Evolutionary conservation across 306 rosid species (phyloP), one percentile per base, ranked within the genome.

Genomic region (Canavalia gladiata): DNA sequence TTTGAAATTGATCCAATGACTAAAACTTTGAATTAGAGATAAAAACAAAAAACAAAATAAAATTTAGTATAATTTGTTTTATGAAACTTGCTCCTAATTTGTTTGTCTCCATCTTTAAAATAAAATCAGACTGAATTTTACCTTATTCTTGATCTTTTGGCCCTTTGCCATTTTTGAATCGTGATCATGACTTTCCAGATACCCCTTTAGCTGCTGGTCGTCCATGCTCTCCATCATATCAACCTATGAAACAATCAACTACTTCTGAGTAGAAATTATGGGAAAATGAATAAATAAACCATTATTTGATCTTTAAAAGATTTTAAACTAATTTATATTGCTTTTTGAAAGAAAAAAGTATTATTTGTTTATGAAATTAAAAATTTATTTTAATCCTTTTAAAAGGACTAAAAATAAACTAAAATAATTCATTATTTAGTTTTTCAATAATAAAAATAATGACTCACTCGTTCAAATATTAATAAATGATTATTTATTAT

Each of bases 171-270:
- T 8, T 55, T 77, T 68, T 10, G 58, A 73, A 12, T 78, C 84
- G 13, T 2, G 67, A 29, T 78, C 66, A 25, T 59, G 63, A 51
- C 34, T 74, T 80, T 78, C 39, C 13, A 82, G 7, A 74, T 73
- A 82, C 37, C 4, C 75, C 52, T 74, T 68, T 13, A 78, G 39
- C 39, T 78, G 65, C 9, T 78, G 10, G n/a, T 86, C 81, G 13
- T 86, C 5, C 88, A 86, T 68, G 18, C 8, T 43, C 57, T 68
- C 84, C 35, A 82, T 54, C 78, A 78, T 59, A 43, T 60, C 86
- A 68, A 74, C 74, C 88, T 86, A 18, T 45, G n/a, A 59, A 49
- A 78, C 8, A 42, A 70, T 13, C 0, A 9, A 72, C 35, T 60
- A 43, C 58, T 42, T 42, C 5, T 0, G 41, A 37, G 41, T 37